phyloP scores from a whole-genome alignment of 2,329 filamentous ascomycete genomes.

The Fusarium virguliforme region DNA sequence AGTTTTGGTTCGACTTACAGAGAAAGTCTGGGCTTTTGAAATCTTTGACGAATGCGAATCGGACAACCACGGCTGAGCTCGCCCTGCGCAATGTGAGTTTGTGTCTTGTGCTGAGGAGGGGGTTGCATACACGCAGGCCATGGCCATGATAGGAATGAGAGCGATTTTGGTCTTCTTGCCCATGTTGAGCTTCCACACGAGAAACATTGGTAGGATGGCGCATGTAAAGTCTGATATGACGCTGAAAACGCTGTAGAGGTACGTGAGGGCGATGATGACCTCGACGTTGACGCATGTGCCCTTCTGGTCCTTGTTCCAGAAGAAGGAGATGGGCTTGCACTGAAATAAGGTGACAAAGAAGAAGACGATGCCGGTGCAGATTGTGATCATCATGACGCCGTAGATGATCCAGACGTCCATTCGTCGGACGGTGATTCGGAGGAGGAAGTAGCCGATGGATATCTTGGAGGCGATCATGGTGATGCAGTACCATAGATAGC shows the following conservation, averaged over 20 bases:
- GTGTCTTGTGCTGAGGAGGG: not conserved
- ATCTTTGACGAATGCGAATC: constrained; percentile 58
- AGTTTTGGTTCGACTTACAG: constrained; percentile 52
- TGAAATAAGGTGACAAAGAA: constrained; percentile 62
- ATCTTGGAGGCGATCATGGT: constrained; percentile 60
- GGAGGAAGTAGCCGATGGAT: constrained; percentile 62
- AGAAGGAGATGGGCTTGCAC: constrained; percentile 59
- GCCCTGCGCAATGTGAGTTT: constrained; percentile 55
- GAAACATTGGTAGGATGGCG: constrained; percentile 67
- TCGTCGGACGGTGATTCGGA: constrained; percentile 58
- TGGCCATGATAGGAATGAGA: constrained; percentile 67
- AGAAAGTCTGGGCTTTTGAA: constrained; percentile 62
- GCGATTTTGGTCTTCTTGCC: constrained; percentile 66
- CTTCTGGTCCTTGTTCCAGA: constrained; percentile 57
- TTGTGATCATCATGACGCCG: constrained; percentile 55
- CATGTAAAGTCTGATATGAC: constrained; percentile 68
- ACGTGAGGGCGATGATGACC: constrained; percentile 67
- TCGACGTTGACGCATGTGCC: constrained; percentile 59
- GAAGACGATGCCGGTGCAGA: constrained; percentile 58
- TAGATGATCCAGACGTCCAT: constrained; percentile 58
- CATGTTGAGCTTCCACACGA: constrained; percentile 72
- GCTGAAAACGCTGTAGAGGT: constrained; percentile 67
- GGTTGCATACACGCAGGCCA: constrained; percentile 67
- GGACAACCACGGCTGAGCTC: constrained; percentile 62
- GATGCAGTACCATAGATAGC: constrained; percentile 57